Percentiles rank a stretch among this genome's conserved stretches.
These are phyloP conservation scores for Phaeophleospora eucalypticola DNA, from an alignment of 2,329 filamentous ascomycete species.

Conservation along the genomic window DNA sequence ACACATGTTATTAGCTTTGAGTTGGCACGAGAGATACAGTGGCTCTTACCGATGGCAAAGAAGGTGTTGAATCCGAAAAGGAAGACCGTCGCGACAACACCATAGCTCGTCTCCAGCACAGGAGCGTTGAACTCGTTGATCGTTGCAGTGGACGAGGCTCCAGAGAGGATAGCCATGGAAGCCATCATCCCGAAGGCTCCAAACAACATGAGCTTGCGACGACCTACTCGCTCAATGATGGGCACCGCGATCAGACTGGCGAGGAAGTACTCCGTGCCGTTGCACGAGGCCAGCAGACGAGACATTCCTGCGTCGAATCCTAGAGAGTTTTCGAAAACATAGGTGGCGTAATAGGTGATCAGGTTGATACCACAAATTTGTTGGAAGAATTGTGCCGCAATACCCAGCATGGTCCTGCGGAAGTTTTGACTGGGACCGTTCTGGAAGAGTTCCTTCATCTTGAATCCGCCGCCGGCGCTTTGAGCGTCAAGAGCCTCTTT, in stretches of 20 bases:
- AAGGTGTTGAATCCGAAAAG: constrained; percentile 66
- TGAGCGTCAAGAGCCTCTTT: constrained; percentile 1
- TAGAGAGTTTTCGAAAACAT: constrained; percentile 28
- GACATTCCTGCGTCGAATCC: not conserved
- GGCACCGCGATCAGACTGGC: constrained; percentile 56
- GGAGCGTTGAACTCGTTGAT: constrained; percentile 19
- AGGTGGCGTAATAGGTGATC: constrained; percentile 42
- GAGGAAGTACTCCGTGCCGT: constrained; percentile 52
- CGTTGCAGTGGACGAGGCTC: constrained; percentile 35
- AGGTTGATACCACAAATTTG: constrained; percentile 53
- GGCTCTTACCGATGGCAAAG: constrained; percentile 57
- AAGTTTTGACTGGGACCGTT: constrained; percentile 62
- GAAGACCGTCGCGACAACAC: constrained; percentile 43
- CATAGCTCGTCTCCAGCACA: not conserved
- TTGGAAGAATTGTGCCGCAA: constrained; percentile 58
- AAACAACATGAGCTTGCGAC: constrained; percentile 40
- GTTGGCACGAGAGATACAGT: constrained; percentile 48
- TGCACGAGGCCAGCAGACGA: constrained; percentile 47
- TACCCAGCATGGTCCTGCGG: constrained; percentile 59
- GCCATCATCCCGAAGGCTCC: constrained; percentile 50
- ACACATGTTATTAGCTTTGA: not conserved
- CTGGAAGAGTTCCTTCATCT: constrained; percentile 45
- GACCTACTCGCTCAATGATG: constrained; percentile 58
- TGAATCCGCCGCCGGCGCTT: constrained; percentile 25
- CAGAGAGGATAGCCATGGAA: constrained; percentile 49